Evolutionary conservation across 75 land plant genomes (phyloP), one percentile per base, ranked within the genome.

Genomic region (Selaginella moellendorffii): DNA sequence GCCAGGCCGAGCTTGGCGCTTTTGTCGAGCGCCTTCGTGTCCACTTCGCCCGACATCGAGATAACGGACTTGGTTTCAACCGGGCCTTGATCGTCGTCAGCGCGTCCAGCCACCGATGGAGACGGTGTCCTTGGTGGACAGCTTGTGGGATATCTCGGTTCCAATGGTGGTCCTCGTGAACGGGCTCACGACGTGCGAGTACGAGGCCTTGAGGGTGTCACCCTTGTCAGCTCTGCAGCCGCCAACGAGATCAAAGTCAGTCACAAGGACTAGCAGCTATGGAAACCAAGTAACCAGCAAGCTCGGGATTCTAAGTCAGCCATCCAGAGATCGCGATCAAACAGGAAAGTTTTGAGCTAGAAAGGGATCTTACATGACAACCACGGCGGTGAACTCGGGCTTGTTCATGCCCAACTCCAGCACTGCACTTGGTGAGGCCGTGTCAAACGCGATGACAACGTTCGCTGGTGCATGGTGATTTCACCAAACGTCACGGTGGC

Each of bases 401-500:
- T 56, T 56, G 59, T 56, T 56, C 5, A 56, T 56, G 19, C 59
- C n/a, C 59, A 56, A 56, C 9, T 8, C 21, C 59, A 21, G 21
- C 59, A 21, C n/a, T 56, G 59, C n/a, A 56, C 59, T 56, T 56
- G 25, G 19, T 56, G 17, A 56, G 19, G 59, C 21, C 2, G 59
- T 56, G 59, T 56, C 59, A 19, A 56, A 8, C 8, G 59, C 21
- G 5, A 21, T n/a, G 5, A 8, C 59, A 8, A 5, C 59, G 18
- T 18, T 18, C 5, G 5, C 23, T 2, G 19, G 59, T 56, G 2
- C 21, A 82, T 9, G 93, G 83, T 20, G 88, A 88, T 74, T 30
- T 88, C 29, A 81, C 64, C 27, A 72, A 88, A 88, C 46, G 27
- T 85, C 31, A 88, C 88, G 12, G 65, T 79, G 59, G 88, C 82